Evolutionary conservation across 2,329 filamentous ascomycete species (phyloP).

Genomic region (Fusarium nodosum): DNA sequence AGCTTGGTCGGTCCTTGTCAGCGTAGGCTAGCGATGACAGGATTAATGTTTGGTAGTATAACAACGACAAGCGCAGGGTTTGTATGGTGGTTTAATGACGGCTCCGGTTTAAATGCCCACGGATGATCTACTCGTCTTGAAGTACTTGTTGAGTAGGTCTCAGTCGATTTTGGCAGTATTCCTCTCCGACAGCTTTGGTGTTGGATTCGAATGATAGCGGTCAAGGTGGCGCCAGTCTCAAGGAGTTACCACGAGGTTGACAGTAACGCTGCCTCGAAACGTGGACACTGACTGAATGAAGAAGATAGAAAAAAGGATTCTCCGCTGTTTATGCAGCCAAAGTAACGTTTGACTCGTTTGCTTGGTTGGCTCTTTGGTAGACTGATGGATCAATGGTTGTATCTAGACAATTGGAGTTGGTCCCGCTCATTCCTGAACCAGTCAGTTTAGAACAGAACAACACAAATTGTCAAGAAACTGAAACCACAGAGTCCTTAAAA

Average conservation of each 20-base stretch:
- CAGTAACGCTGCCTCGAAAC: constrained; percentile 9
- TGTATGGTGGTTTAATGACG: constrained; percentile 27
- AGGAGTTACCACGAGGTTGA: constrained; percentile 13
- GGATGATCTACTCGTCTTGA: background rate
- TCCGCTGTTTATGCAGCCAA: constrained; percentile 15
- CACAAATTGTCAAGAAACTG: background rate
- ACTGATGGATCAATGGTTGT: constrained; percentile 1
- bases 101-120: constrained; percentile 16
- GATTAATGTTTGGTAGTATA: constrained; percentile 22
- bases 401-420: constrained; percentile 18
- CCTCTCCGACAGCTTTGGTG: constrained; percentile 15
- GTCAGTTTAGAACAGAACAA: constrained; percentile 1
- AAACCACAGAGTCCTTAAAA: background rate
- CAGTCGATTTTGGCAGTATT: constrained; percentile 7
- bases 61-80: constrained; percentile 12
- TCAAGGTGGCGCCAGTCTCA: constrained; percentile 32
- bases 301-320: constrained; percentile 6
- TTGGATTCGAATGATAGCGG: constrained; percentile 27
- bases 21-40: constrained; percentile 29
- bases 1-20: constrained; percentile 43
- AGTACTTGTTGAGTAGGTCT: constrained; percentile 7
- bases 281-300: constrained; percentile 4
- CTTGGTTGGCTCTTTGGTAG: constrained; percentile 8
- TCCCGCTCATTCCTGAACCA: constrained; percentile 6
- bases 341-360: constrained; percentile 3